Evolutionary conservation across 768 basidiomycete species (phyloP).

Genomic region (Mycena maculata): DNA sequence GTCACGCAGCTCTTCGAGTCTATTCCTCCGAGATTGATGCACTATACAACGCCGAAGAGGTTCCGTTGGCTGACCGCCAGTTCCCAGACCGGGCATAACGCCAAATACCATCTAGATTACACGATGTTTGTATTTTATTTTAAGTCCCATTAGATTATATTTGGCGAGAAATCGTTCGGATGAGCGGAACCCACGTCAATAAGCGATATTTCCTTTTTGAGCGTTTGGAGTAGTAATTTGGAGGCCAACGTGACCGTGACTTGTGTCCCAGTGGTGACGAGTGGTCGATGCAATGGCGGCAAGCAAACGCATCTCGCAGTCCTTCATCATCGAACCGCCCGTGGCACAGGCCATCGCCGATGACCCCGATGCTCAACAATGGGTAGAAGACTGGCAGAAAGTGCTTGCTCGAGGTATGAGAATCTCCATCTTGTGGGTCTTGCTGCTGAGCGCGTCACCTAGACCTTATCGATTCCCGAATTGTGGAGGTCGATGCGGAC

Average conservation of each 20-base stretch:
- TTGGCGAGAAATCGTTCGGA: too few relatives aligned
- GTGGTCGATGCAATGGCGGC: too few relatives aligned
- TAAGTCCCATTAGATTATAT: too few relatives aligned
- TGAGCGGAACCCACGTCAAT: too few relatives aligned
- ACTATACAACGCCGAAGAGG: slow-evolving; percentile 1
- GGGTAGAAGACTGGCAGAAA: slow-evolving; percentile 69
- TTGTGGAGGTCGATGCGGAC: slow-evolving; percentile 76
- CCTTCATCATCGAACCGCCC: slow-evolving; percentile 27
- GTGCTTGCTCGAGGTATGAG: slow-evolving; percentile 68
- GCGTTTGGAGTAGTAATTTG: neutral
- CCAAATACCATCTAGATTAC: neutral
- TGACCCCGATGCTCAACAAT: slow-evolving; percentile 51
- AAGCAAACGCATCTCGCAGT: slow-evolving; percentile 37
- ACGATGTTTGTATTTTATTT: too few relatives aligned
- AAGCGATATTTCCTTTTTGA: slow-evolving; percentile 7
- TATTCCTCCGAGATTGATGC: slow-evolving; percentile 13
- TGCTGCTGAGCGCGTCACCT: slow-evolving; percentile 4
- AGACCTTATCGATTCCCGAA: slow-evolving; percentile 79
- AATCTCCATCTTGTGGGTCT: neutral
- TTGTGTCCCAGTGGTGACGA: too few relatives aligned
- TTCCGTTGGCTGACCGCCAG: neutral
- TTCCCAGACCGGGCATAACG: slow-evolving; percentile 15
- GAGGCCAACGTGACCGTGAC: slow-evolving; percentile 20
- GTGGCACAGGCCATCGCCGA: slow-evolving; percentile 9
- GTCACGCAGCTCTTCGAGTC: neutral